Percentiles rank a stretch among this genome's conserved stretches.
Conservation (phyloP, 495 filamentous ascomycete genomes). For the Entonaema liquescens region DNA sequence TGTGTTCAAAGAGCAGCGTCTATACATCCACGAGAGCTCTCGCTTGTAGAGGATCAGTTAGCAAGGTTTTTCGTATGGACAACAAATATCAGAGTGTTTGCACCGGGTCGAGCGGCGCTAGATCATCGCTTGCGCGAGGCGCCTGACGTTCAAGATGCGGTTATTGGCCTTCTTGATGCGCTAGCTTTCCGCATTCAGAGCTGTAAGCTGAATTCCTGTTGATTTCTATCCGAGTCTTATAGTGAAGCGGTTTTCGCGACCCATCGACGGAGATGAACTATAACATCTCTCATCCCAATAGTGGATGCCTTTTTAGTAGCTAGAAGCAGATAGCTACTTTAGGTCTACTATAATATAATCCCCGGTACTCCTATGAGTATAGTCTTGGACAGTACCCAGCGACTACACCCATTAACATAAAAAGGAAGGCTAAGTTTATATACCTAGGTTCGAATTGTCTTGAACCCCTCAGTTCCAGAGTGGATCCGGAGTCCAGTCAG, state of each 20-base stretch:
- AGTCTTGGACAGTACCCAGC: not conserved
- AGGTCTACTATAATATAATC: not conserved
- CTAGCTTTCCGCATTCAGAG: not conserved
- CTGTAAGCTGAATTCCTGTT: not conserved
- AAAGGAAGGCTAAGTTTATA: not conserved
- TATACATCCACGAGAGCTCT: not conserved
- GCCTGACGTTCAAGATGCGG: not conserved
- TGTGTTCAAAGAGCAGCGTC: conserved; percentile 1
- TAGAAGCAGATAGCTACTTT: not conserved
- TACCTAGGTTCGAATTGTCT: not conserved
- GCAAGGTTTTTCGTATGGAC: conserved; percentile 20
- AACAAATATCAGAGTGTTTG: conserved; percentile 19
- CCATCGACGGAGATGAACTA: not conserved
- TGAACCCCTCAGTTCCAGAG: not conserved
- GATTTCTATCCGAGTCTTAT: not conserved
- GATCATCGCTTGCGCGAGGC: conserved; percentile 12
- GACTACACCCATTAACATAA: not conserved
- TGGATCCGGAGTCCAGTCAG: not conserved
- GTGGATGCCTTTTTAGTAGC: not conserved
- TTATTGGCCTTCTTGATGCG: not conserved
- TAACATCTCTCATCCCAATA: not conserved
- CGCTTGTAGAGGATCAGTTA: conserved; percentile 12
- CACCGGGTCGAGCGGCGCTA: not conserved
- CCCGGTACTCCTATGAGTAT: not conserved
- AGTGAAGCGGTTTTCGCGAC: not conserved